Percentiles rank a stretch among this genome's conserved stretches.
Evolutionary conservation across 345 rosid genomes (phyloP).

Genomic region (Xanthoceras sorbifolium): DNA sequence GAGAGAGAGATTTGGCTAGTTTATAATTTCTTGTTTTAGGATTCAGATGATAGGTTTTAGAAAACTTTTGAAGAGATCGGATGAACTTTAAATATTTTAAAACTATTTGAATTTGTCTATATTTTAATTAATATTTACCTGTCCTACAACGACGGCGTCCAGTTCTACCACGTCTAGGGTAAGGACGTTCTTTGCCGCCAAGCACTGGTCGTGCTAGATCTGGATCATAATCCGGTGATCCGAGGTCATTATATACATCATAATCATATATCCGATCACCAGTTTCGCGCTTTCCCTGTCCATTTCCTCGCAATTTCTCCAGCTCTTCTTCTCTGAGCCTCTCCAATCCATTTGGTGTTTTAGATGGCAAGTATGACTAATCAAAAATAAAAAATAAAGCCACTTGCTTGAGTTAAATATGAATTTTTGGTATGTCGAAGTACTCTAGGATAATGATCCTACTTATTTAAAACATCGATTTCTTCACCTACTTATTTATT

Average conservation of each 20-base stretch:
- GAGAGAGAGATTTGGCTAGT: no score
- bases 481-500: no score
- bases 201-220: constrained; percentile 30
- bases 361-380: constrained; percentile 40
- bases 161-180: constrained; percentile 64
- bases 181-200: constrained; percentile 37
- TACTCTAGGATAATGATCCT: no score
- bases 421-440: not conserved
- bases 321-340: constrained; percentile 38
- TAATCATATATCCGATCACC: constrained; percentile 45
- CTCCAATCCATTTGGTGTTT: constrained; percentile 42
- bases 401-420: constrained; percentile 53
- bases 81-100: constrained; percentile 36
- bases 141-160: constrained; percentile 36
- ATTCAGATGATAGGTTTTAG: not conserved
- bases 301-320: constrained; percentile 34
- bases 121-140: constrained; percentile 25
- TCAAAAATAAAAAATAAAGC: not conserved
- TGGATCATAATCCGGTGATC: constrained; percentile 27
- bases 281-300: constrained; percentile 35
- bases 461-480: no score
- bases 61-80: constrained; percentile 50
- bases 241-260: constrained; percentile 44
- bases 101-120: no score
- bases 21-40: no score